Evolutionary conservation across 495 filamentous ascomycete species (phyloP).

Genomic region (Aeminium ludgeri): DNA sequence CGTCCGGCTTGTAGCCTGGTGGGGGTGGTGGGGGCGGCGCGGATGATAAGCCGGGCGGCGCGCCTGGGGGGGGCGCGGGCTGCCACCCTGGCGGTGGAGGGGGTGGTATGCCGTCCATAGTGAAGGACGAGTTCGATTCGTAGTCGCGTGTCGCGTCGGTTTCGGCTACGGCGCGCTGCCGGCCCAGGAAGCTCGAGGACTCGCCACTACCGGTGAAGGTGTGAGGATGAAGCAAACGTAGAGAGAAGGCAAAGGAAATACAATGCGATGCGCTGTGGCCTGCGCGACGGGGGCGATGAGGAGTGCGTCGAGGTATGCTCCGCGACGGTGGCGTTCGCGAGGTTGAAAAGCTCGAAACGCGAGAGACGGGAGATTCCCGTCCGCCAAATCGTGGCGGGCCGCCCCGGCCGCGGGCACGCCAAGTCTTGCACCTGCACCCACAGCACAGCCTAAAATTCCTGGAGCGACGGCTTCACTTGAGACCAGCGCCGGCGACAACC

Average conservation of each 20-base stretch:
- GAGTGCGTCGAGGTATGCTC: background rate
- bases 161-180: conserved; percentile 14
- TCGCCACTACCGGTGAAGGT: background rate
- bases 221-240: background rate
- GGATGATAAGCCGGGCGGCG: conserved; percentile 58
- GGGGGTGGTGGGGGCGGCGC: conserved; percentile 82
- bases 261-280: conserved; percentile 10
- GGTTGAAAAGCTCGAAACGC: too few species aligned
- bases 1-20: conserved; percentile 70
- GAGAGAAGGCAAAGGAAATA: background rate
- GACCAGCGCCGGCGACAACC: background rate
- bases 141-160: background rate
- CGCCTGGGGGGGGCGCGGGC: conserved; percentile 51
- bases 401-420: too few species aligned
- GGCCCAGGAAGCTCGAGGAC: conserved; percentile 2
- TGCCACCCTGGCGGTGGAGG: conserved; percentile 43
- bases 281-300: conserved; percentile 1
- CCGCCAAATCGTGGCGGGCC: too few species aligned
- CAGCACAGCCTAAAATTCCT: too few species aligned
- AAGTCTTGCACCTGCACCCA: too few species aligned
- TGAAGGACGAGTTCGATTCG: conserved; percentile 23
- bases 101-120: conserved; percentile 61
- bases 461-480: background rate
- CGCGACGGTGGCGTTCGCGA: too few species aligned
- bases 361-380: too few species aligned